These are phyloP conservation scores for Sporothrix dimorphospora DNA, from an alignment of 2,329 filamentous ascomycete genomes.

Conservation along the genomic window DNA sequence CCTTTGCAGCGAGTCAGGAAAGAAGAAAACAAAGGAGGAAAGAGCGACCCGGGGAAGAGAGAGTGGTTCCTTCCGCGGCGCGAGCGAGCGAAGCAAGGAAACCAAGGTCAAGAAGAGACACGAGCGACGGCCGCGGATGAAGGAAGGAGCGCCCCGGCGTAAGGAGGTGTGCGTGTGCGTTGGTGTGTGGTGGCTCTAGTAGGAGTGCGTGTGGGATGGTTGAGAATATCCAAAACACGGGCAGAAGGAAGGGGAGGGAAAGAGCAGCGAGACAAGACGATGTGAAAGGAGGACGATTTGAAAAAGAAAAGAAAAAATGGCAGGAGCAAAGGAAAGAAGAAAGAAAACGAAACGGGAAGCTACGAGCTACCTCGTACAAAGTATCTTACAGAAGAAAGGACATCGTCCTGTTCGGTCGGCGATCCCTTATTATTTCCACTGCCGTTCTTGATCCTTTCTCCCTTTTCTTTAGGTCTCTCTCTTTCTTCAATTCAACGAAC, in stretches of 20 bases:
- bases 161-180: slow-evolving; percentile 16
- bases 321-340: background rate
- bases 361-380: background rate
- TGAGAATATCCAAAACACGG: slow-evolving; percentile 21
- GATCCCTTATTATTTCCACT: background rate
- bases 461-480: background rate
- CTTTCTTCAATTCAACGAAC: background rate
- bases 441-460: background rate
- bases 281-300: slow-evolving; percentile 1
- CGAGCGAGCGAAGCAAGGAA: slow-evolving; percentile 11
- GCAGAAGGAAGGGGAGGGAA: slow-evolving; percentile 17
- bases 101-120: slow-evolving; percentile 16
- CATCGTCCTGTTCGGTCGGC: background rate
- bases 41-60: slow-evolving; percentile 16
- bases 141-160: slow-evolving; percentile 15
- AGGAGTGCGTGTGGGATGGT: slow-evolving; percentile 1
- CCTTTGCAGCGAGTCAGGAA: background rate
- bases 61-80: slow-evolving; percentile 20
- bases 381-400: too few relatives aligned
- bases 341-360: slow-evolving; percentile 7
- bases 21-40: slow-evolving; percentile 15
- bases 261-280: slow-evolving; percentile 16
- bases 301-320: background rate
- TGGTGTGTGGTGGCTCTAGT: slow-evolving; percentile 12
- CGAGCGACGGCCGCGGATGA: background rate